Evolutionary conservation across 2,329 filamentous ascomycete species (phyloP).

Genomic region (Didymellaceae sp.): DNA sequence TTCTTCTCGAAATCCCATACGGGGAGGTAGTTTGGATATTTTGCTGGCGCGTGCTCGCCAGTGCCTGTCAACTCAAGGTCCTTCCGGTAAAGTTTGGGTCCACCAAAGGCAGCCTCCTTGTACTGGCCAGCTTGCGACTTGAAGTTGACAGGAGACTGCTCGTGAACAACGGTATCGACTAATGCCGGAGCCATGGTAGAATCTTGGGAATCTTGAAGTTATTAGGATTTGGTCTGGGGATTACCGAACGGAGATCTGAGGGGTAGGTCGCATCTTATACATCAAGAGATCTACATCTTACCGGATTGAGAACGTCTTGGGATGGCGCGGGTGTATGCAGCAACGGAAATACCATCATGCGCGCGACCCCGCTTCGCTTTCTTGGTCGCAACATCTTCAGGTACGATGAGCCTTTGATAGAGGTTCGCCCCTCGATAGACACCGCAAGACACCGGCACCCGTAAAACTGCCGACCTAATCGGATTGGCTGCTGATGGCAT

Average conservation of each 20-base stretch:
- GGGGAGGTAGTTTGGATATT: conserved; percentile 76
- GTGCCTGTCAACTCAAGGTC: conserved; percentile 62
- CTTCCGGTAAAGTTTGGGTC: conserved; percentile 53
- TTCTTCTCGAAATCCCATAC: conserved; percentile 68
- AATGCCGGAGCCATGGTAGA: conserved; percentile 52
- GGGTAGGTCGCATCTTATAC: conserved; percentile 22
- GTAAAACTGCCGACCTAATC: conserved; percentile 30
- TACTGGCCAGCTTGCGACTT: conserved; percentile 46
- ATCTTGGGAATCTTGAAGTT: not conserved
- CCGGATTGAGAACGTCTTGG: conserved; percentile 6
- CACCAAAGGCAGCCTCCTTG: conserved; percentile 53
- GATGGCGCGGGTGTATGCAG: conserved; percentile 1
- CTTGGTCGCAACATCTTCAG: conserved; percentile 14
- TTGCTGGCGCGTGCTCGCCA: conserved; percentile 60
- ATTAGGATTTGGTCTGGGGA: not conserved
- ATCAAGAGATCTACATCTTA: not conserved
- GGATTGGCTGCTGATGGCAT: conserved; percentile 31
- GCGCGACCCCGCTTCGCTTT: conserved; percentile 21
- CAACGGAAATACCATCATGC: conserved; percentile 8
- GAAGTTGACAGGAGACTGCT: conserved; percentile 30
- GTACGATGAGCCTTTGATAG: conserved; percentile 6
- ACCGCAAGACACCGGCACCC: conserved; percentile 13
- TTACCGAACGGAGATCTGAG: not conserved
- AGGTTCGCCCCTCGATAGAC: conserved; percentile 12
- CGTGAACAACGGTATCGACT: conserved; percentile 44